Evolutionary conservation across 306 rosid genomes (phyloP), one percentile per base, ranked within the genome.

Genomic region (Oxytropis ochrocephala): DNA sequence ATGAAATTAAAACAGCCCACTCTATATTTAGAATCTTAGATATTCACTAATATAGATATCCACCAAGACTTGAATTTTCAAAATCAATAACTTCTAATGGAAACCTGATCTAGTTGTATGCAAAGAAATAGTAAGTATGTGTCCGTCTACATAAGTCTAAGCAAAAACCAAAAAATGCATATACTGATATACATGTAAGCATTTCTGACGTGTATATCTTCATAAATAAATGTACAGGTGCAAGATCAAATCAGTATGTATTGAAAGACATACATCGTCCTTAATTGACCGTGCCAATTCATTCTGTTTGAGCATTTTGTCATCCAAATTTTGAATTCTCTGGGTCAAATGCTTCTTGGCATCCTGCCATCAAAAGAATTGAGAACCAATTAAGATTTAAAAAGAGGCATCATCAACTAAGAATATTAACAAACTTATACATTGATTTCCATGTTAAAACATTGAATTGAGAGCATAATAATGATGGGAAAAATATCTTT

Each of bases 291-390:
- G 85, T 58, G 92, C 67, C 60, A 87, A 83, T 70, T 89, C 88
- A 62, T 83, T 89, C 82, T 89, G 99, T 81, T 87, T 89, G 76
- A 64, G 69, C 95, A 91, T 78, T 85, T 89, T 91, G 79, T 95
- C 96, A 69, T 86, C 96, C 82, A 95, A 75, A 76, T 89, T 84
- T 78, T 87, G 90, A 65, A 95, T 87, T 77, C 96, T 86, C 81
- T 95, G 96, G 0, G 95, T 95, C 82, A 95, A 88, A 82, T 95
- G 99, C 89, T 85, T 87, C 93, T 91, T 91, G 60, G 96, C 84
- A 57, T 89, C 88, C 99, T 95, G 85, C 21, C 73, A 84, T 59
- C 42, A 77, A 66, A 74, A 80, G 36, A 60, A 82, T 51, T 66
- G 60, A 69, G 48, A 27, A 14, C 16, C 11, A 46, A 54, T 68